Evolutionary conservation across 257 asterid species (phyloP).

Genomic region (Misopates orontium): DNA sequence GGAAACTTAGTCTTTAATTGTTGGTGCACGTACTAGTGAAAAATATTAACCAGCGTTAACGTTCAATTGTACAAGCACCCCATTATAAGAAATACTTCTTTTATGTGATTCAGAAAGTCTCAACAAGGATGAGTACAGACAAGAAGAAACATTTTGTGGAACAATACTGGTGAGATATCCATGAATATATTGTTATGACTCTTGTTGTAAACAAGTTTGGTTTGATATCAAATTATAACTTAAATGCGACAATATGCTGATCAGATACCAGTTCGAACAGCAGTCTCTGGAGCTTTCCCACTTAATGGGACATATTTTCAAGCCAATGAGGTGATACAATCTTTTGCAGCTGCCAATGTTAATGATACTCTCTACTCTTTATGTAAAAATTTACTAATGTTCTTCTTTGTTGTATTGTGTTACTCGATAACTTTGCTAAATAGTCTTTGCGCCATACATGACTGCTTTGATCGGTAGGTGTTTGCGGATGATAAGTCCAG

Average conservation of each 20-base stretch:
- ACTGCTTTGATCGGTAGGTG: slow-evolving; percentile 26
- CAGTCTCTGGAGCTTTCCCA: slow-evolving; percentile 33
- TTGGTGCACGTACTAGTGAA: too few species aligned
- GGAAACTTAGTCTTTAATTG: too few species aligned
- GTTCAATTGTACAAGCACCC: too few species aligned
- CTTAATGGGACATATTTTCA: slow-evolving; percentile 42
- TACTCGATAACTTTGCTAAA: too few species aligned
- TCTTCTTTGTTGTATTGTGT: too few species aligned
- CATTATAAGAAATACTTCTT: too few species aligned
- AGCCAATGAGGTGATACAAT: slow-evolving; percentile 35
- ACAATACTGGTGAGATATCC: slow-evolving; percentile 37
- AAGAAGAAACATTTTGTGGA: slow-evolving; percentile 30
- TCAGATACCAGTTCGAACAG: slow-evolving; percentile 36
- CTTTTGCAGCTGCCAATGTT: too few species aligned
- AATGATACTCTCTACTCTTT: too few species aligned
- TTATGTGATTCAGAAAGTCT: slow-evolving; percentile 19
- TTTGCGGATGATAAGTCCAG: slow-evolving; percentile 45
- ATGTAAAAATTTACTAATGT: too few species aligned
- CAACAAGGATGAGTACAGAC: slow-evolving; percentile 7
- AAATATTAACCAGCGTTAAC: too few species aligned
- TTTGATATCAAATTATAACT: slow-evolving; percentile 1
- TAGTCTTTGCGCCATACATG: too few species aligned
- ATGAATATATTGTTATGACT: not conserved
- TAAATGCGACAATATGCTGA: not conserved
- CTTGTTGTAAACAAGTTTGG: not conserved